Evolutionary conservation across 2,329 filamentous ascomycete species (phyloP).

Genomic region (Pseudogymnoascus destructans): DNA sequence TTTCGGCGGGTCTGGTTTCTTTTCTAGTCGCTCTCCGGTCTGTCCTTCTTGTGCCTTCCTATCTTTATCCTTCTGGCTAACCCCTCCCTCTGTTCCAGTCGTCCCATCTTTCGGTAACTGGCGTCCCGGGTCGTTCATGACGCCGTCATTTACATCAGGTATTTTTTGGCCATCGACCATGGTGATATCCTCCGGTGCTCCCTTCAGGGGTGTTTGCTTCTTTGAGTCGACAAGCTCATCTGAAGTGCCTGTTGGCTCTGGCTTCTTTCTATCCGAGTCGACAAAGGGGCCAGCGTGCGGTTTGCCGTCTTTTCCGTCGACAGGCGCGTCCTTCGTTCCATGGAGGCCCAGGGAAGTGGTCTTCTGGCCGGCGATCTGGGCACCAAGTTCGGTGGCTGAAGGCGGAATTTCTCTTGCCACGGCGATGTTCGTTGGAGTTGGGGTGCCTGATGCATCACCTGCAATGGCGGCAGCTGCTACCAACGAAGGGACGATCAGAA

Average conservation of each 20-base stretch:
- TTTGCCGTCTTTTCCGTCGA: slow-evolving; percentile 87
- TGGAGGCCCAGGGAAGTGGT: slow-evolving; percentile 25
- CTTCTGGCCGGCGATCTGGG: slow-evolving; percentile 19
- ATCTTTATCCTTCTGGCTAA: slow-evolving; percentile 74
- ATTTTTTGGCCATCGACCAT: slow-evolving; percentile 47
- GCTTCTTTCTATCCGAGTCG: slow-evolving; percentile 37
- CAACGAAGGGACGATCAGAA: slow-evolving; percentile 47
- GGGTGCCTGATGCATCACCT: slow-evolving; percentile 13
- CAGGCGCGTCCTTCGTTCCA: slow-evolving; percentile 68
- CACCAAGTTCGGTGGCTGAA: slow-evolving; percentile 15
- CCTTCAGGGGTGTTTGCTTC: slow-evolving; percentile 32
- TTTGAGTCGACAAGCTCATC: slow-evolving; percentile 24
- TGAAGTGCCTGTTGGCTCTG: slow-evolving; percentile 25
- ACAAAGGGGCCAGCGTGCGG: slow-evolving; percentile 80
- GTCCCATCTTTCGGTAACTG: slow-evolving; percentile 69
- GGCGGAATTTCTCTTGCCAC: slow-evolving; percentile 17
- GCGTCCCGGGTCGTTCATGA: slow-evolving; percentile 83
- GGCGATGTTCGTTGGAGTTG: slow-evolving; percentile 15
- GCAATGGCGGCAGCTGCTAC: slow-evolving; percentile 30
- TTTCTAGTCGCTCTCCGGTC: slow-evolving; percentile 52
- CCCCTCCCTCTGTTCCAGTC: slow-evolving; percentile 77
- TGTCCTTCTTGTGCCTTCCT: slow-evolving; percentile 53
- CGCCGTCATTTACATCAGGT: slow-evolving; percentile 57
- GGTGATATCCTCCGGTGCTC: slow-evolving; percentile 38
- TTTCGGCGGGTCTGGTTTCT: slow-evolving; percentile 72